Percentiles rank a stretch among this genome's conserved stretches.
Conservation (phyloP, 345 rosid genomes). For the Garcia nutans region DNA sequence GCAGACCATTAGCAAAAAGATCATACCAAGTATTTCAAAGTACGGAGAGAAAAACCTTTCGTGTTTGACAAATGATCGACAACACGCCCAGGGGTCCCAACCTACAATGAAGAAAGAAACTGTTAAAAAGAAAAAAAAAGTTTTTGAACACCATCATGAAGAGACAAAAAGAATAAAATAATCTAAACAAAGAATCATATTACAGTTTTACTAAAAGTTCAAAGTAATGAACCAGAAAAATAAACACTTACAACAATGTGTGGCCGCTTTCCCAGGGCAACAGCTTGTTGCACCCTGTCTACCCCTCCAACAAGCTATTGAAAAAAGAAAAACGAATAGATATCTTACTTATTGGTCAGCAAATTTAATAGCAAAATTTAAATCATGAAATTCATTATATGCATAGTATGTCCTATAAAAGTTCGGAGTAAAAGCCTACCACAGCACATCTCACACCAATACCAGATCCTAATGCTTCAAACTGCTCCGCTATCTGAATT, state of each 20-base stretch:
- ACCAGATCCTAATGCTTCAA: constrained; percentile 83
- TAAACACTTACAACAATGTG: constrained; percentile 66
- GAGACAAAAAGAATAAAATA: background rate
- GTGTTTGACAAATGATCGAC: constrained; percentile 84
- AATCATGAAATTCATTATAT: background rate
- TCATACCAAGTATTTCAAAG: constrained; percentile 75
- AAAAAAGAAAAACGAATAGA: constrained; percentile 1
- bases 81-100: constrained; percentile 93
- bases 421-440: constrained; percentile 45
- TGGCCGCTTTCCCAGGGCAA: constrained; percentile 76
- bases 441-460: constrained; percentile 80
- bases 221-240: background rate
- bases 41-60: constrained; percentile 82
- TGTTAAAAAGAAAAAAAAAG: background rate
- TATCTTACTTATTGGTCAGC: background rate
- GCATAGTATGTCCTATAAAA: background rate
- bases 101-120: constrained; percentile 42
- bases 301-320: constrained; percentile 93
- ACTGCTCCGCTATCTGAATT: constrained; percentile 94
- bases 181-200: background rate
- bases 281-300: constrained; percentile 79
- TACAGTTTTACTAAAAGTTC: background rate
- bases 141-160: background rate
- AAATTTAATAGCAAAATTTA: background rate
- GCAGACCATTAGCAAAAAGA: background rate